Conservation (phyloP, 306 rosid species). For the Senna siamea region DNA sequence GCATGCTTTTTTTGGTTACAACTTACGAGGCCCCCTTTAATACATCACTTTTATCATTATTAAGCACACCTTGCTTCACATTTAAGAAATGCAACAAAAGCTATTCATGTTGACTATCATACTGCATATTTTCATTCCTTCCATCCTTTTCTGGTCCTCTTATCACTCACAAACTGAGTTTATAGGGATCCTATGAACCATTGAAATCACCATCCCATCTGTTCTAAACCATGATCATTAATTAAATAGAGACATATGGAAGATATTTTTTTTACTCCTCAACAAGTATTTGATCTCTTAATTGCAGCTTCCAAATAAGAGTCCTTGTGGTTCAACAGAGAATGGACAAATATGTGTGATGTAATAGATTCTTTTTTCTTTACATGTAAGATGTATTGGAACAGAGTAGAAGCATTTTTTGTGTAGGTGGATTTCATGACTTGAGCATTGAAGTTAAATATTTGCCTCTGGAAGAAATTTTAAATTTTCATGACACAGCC, state of each 20-base stretch:
- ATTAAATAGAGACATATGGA: neutral
- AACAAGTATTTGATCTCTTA: no score
- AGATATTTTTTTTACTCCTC: no score
- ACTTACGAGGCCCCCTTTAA: neutral
- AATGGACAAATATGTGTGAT: neutral
- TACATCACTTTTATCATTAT: neutral
- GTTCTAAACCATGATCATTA: constrained; percentile 26
- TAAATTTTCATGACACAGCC: neutral
- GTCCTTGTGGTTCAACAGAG: neutral
- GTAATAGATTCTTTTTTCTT: neutral
- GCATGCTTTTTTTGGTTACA: constrained; percentile 1
- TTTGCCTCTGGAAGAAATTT: constrained; percentile 2
- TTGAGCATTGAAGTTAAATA: neutral
- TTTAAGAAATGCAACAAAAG: constrained; percentile 1
- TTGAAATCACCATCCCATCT: neutral
- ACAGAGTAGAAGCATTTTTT: constrained; percentile 2
- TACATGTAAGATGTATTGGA: neutral
- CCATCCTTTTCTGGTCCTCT: constrained; percentile 1
- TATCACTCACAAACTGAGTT: constrained; percentile 6
- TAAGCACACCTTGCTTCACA: constrained; percentile 20
- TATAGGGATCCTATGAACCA: neutral
- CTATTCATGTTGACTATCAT: constrained; percentile 11
- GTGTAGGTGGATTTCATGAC: neutral
- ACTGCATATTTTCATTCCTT: constrained; percentile 5
- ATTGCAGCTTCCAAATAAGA: no score